Evolutionary conservation across 176 grass and related monocot genomes (phyloP).

Genomic region (Zizania latifolia): DNA sequence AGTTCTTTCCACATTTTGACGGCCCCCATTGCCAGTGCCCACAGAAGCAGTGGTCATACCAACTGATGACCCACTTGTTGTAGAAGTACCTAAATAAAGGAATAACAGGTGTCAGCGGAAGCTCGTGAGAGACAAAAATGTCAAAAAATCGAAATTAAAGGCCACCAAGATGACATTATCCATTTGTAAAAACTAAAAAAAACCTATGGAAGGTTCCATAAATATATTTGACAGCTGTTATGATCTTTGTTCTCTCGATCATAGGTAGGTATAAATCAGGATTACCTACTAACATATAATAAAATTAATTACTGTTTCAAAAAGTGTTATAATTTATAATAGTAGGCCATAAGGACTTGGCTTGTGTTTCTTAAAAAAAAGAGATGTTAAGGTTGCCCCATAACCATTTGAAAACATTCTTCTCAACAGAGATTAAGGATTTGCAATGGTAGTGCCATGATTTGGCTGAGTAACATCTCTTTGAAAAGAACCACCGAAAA

Average conservation of each 20-base stretch:
- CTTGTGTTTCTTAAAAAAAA: background rate
- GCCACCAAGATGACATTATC: background rate
- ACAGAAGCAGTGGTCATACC: slow-evolving; percentile 24
- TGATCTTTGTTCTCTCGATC: background rate
- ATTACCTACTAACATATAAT: background rate
- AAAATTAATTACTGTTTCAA: background rate
- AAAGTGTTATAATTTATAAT: background rate
- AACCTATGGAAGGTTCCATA: background rate
- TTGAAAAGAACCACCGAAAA: background rate
- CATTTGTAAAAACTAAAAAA: background rate
- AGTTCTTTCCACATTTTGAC: slow-evolving; percentile 36
- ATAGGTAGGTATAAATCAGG: background rate
- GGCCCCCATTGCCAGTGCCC: background rate
- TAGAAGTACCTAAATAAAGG: slow-evolving; percentile 36
- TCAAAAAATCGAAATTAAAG: background rate
- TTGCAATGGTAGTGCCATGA: background rate
- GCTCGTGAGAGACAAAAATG: background rate
- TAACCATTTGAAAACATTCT: background rate
- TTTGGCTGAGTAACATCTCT: background rate
- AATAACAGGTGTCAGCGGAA: slow-evolving; percentile 7
- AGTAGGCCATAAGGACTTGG: background rate
- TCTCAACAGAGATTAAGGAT: background rate
- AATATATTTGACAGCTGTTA: background rate
- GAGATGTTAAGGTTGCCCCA: background rate
- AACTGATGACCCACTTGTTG: slow-evolving; percentile 38